These are phyloP conservation scores for Casuarina cunninghamiana DNA, from an alignment of 306 rosid genomes.

Conservation along the genomic window DNA sequence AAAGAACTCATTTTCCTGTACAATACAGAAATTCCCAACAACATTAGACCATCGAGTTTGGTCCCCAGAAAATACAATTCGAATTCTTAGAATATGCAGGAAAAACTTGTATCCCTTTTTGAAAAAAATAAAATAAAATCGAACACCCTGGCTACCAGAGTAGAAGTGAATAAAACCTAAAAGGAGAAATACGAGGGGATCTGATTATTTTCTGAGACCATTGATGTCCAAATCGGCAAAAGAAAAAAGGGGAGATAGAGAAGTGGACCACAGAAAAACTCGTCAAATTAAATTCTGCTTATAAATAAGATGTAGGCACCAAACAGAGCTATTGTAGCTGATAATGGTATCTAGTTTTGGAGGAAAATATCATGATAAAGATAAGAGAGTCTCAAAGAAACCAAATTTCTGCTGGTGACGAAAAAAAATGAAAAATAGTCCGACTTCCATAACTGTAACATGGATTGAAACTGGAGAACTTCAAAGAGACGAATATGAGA, in stretches of 20 bases:
- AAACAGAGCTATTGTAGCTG: slow-evolving; percentile 29
- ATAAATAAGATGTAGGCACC: slow-evolving; percentile 11
- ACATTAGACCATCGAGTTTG: slow-evolving; percentile 15
- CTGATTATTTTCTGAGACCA: background rate
- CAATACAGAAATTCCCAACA: slow-evolving; percentile 20
- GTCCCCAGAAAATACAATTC: background rate
- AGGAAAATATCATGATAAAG: background rate
- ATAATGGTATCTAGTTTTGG: background rate
- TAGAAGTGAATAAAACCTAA: background rate
- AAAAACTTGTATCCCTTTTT: background rate
- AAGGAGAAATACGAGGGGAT: background rate
- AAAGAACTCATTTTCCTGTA: slow-evolving; percentile 79
- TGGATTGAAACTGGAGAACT: slow-evolving; percentile 28
- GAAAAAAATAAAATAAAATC: too few relatives aligned
- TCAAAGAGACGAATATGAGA: too few relatives aligned
- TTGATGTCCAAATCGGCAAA: slow-evolving; percentile 6
- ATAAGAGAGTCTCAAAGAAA: background rate
- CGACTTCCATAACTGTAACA: slow-evolving; percentile 50
- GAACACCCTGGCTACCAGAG: background rate
- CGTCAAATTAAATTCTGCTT: background rate
- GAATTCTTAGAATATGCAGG: background rate
- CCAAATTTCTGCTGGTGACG: slow-evolving; percentile 32
- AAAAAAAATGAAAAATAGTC: background rate
- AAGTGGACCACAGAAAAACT: background rate
- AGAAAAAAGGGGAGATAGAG: background rate